Base-by-base conservation (phyloP, 768 basidiomycete genomes). In the Auriscalpium vulgare region DNA sequence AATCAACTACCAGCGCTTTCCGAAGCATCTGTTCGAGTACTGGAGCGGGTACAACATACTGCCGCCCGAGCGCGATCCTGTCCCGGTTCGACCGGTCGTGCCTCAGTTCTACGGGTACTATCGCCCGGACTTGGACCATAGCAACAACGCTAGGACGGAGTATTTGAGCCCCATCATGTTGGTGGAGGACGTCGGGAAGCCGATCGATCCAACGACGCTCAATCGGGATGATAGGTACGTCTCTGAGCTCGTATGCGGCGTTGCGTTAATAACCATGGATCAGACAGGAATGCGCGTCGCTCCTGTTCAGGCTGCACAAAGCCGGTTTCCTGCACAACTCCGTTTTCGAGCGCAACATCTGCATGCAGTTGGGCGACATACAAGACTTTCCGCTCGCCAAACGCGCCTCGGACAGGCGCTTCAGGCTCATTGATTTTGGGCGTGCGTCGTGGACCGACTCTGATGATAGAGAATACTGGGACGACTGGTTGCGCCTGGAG, bases 21-120 rank as follows among this genome's bases (percentile, higher is more conserved):
- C 76, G 1, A 50, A 57, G 19, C 74, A 80, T 54, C 68, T 79
- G 50, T 76, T 72, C 58, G 66, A 80, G 63, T 74, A 80, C 48
- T 81, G 75, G 74, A 76, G 66, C 57, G 81, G 81, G 6, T 74
- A 71, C 57, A 78, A 79, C 54, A 51, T 79, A 40, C 60, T 78
- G 1, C 60, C 60, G n/a, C 8, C 77, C 78, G 4, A 57, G 80
- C 8, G 67, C 36, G 62, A 74, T 59, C 76, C 80, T 1, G 73
- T 77, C 0, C 82, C 82, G 3, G 69, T 79, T 4, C 69, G 72
- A 8, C 73, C 83, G 0, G 53, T 85, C 52, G 77, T 80, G 2
- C 83, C 84, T 0, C 81, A 83, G 64, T 85, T 77, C 66, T 85
- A 81, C 60, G 83, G 84, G 1, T 81, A 79, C 66, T 85, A 84